These are phyloP conservation scores for Tubosaeta sp. DNA, from an alignment of 768 basidiomycete species.

Conservation along the genomic window DNA sequence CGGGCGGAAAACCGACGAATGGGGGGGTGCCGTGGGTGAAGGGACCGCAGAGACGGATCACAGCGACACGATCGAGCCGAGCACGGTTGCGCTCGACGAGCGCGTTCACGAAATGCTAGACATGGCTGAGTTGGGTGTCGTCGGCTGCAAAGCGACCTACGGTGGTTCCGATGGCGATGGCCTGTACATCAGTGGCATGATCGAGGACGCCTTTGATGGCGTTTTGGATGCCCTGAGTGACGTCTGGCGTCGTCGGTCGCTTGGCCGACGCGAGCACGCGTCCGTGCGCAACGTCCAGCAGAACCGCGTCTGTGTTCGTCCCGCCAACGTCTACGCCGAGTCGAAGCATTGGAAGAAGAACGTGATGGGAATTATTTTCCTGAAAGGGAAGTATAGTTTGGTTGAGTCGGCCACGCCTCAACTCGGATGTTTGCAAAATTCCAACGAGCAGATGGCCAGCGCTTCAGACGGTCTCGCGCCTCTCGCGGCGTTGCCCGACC, in stretches of 20 bases:
- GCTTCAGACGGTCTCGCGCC: slow-evolving; percentile 34
- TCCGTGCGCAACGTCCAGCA: slow-evolving; percentile 15
- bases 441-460: slow-evolving; percentile 33
- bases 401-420: slow-evolving; percentile 2
- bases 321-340: slow-evolving; percentile 34
- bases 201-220: slow-evolving; percentile 46
- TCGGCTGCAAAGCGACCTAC: slow-evolving; percentile 22
- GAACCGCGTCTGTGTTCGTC: slow-evolving; percentile 33
- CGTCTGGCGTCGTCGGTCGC: slow-evolving; percentile 50
- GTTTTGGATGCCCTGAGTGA: slow-evolving; percentile 54
- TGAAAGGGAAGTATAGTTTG: background rate
- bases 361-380: slow-evolving; percentile 5
- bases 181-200: slow-evolving; percentile 38
- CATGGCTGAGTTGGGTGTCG: background rate
- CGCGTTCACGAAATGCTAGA: slow-evolving; percentile 53
- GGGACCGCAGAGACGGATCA: slow-evolving; percentile 58
- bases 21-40: slow-evolving; percentile 58
- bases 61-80: slow-evolving; percentile 56
- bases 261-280: slow-evolving; percentile 36
- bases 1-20: slow-evolving; percentile 47
- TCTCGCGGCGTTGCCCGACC: slow-evolving; percentile 39
- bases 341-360: slow-evolving; percentile 7
- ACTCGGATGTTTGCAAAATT: slow-evolving; percentile 7
- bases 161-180: slow-evolving; percentile 60
- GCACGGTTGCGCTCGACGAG: slow-evolving; percentile 53